Base-by-base conservation (phyloP, 2,329 filamentous ascomycete genomes). In the Magnaporthiopsis rhizophila region DNA sequence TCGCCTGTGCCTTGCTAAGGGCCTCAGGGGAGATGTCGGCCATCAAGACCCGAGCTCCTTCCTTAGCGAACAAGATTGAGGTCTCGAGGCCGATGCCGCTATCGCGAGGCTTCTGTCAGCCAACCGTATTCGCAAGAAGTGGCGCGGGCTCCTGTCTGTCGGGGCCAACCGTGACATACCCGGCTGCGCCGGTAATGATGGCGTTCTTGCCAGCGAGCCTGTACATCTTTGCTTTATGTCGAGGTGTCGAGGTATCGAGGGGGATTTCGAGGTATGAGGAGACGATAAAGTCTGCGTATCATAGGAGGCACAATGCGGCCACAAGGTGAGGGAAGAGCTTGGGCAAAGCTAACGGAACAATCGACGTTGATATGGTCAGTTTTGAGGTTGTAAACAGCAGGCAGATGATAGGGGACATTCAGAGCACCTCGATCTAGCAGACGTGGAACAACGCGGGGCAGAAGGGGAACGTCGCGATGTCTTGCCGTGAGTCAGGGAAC, bases 51-150 rank as follows among this genome's bases (percentile, higher is more conserved):
- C 85, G 89, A 72, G 92, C 93, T 67, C 92, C 93, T 80, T 97
- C 93, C 68, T 89, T 89, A 66, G 88, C 89, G 73, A 97, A 96
- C 65, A 97, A 89, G 69, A 97, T 93, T 64, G 85, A 86, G 2
- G 93, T 97, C 80, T 97, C 92, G 61, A 97, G 89, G 69, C 93
- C 93, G 72, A 97, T 97, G 72, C 93, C 93, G 72, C 93, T 93
- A 72, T 28, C 28, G 28, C 45, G 30, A 58, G 36, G 9, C 50
- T 32, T 26, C 57, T 57, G 60, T 59, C 38, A 57, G 56, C 67
- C 56, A 45, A 5, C 34, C 50, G 9, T 32, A 36, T 24, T 36
- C 30, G 57, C 28, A 24, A 13, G n/a, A 15, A 3, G 57, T 4
- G 18, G 2, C 26, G 2, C 26, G 13, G 50, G 45, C 9, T 30